Evolutionary conservation across 106 monocot genomes (phyloP), one percentile per base, ranked within the genome.

Genomic region (Chionographis japonica): DNA sequence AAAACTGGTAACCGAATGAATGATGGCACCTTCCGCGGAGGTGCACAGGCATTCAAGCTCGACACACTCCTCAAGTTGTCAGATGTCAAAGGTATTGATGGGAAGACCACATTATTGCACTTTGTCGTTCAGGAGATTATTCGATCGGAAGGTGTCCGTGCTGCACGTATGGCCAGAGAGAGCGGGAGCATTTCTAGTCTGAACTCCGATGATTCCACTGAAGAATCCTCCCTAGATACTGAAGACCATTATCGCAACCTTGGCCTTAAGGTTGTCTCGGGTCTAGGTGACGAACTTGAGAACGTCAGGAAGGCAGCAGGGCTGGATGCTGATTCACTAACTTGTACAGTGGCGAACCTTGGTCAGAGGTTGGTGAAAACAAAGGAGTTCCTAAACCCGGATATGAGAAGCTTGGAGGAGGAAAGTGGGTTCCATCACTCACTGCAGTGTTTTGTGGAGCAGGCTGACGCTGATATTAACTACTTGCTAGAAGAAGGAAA

Each of bases 1-100:
- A 88, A 88, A 66, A 80, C 77, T 37, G 87, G 87, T 37, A 88
- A 83, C 50, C 77, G 87, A 7, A 88, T 88, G 87, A 88, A 88
- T 66, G 83, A 77, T 61, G 87, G 87, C 14, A 88, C 83, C n/a
- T 77, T 27, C 52, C 87, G 87, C n/a, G 87, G 87, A 36, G 75
- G 75, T 55, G 83, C 87, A 18, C 83, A 78, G 14, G 87, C 87
- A 6, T 88, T 88, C 59, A 88, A 83, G 62, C 78, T 88, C 5
- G 83, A 83, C 71, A 83, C 87, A 2, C 83, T 88, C 53, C 70
- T 84, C 40, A 84, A 84, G 52, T 68, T 88, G 38, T 68, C 84
- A 16, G 88, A 88, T 70, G 88, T 88, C n/a, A 88, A 79, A 49
- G 80, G 80, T 39, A 61, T 78, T 12, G 88, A 88, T 70, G 81